A percentile compares a stretch with the other conserved stretches of the same genome.
Conservation (phyloP, 2,329 filamentous ascomycete genomes). For the Aureobasidium sp. region DNA sequence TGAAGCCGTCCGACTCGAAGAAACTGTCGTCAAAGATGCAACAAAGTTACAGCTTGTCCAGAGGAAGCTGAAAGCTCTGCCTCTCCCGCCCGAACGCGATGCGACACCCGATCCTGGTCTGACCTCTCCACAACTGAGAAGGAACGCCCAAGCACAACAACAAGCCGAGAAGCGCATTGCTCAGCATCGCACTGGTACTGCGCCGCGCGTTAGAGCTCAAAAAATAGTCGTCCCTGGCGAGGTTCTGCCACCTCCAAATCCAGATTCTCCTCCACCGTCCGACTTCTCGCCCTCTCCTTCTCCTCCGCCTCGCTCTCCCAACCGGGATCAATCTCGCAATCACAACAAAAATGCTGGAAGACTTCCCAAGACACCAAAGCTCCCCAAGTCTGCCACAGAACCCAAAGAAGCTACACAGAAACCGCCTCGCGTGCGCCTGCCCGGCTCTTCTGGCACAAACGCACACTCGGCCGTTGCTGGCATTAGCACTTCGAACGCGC, state of each 20-base stretch:
- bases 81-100: constrained; percentile 53
- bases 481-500: constrained; percentile 55
- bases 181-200: constrained; percentile 16
- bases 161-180: constrained; percentile 16
- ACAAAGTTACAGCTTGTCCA: constrained; percentile 53
- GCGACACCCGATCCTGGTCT: constrained; percentile 40
- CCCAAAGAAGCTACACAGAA: constrained; percentile 40
- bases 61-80: constrained; percentile 54
- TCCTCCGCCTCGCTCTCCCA: constrained; percentile 28
- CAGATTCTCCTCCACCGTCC: constrained; percentile 25
- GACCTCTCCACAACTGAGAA: constrained; percentile 28
- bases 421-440: constrained; percentile 31
- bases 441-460: constrained; percentile 45
- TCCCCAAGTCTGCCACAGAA: constrained; percentile 28
- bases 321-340: constrained; percentile 22
- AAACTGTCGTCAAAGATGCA: constrained; percentile 33
- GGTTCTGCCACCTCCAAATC: constrained; percentile 38
- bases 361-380: constrained; percentile 28
- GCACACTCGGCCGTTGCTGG: constrained; percentile 48
- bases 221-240: constrained; percentile 39
- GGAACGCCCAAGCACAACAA: constrained; percentile 16
- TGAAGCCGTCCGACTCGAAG: constrained; percentile 28
- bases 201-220: constrained; percentile 20
- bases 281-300: constrained; percentile 32
- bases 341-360: constrained; percentile 3